These are phyloP conservation scores for Cytospora chrysosperma DNA, from an alignment of 2,329 filamentous ascomycete genomes.

Conservation along the genomic window DNA sequence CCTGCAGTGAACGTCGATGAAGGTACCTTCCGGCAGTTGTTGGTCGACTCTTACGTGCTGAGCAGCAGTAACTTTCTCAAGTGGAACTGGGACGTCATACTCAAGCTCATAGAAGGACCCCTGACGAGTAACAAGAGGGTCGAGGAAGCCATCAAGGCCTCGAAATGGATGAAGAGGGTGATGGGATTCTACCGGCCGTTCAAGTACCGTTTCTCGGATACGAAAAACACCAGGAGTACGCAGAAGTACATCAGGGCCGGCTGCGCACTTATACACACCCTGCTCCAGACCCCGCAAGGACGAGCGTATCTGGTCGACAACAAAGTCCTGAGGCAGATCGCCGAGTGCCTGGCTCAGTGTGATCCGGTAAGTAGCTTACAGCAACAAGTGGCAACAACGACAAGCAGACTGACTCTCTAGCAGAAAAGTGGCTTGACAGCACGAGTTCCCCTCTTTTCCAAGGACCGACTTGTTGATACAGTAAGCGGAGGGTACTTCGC, in stretches of 20 bases:
- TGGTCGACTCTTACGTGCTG: slow-evolving; percentile 80
- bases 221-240: slow-evolving; percentile 86
- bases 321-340: slow-evolving; percentile 89
- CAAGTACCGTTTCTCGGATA: slow-evolving; percentile 90
- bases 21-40: slow-evolving; percentile 61
- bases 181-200: slow-evolving; percentile 96
- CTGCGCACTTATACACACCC: slow-evolving; percentile 80
- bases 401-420: neutral
- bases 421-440: slow-evolving; percentile 73
- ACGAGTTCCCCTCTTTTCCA: slow-evolving; percentile 84
- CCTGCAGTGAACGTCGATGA: slow-evolving; percentile 54
- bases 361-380: slow-evolving; percentile 64
- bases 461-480: slow-evolving; percentile 78
- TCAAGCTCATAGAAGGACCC: slow-evolving; percentile 88
- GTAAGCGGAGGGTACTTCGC: slow-evolving; percentile 92
- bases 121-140: slow-evolving; percentile 86
- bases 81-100: slow-evolving; percentile 96
- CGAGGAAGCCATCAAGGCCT: slow-evolving; percentile 90
- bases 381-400: neutral
- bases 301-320: slow-evolving; percentile 83
- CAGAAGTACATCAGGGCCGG: slow-evolving; percentile 92
- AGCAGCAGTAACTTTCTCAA: slow-evolving; percentile 88
- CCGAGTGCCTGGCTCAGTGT: slow-evolving; percentile 92
- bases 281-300: slow-evolving; percentile 84
- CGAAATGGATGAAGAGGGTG: slow-evolving; percentile 93